Evolutionary conservation across 805 yeast species (phyloP), one percentile per base, ranked within the genome.

Genomic region (Candida ovalis): DNA sequence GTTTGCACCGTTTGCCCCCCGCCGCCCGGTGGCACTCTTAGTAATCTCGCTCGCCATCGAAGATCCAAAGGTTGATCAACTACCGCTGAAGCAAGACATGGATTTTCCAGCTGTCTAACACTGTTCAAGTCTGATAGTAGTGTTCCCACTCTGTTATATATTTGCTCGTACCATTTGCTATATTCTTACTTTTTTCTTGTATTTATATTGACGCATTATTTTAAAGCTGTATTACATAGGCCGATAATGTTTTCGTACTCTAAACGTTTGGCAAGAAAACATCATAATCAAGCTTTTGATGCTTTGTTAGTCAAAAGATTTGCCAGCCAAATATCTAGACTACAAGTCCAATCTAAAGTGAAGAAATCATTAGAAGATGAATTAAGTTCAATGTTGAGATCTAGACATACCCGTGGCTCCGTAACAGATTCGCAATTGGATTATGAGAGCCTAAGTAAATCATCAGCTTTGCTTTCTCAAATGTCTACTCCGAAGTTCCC

Each of bases 301-400:
- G 15, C 36, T 27, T 40, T 43, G 10, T 39, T 23, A 18, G 25
- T 28, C 17, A 50, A 30, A 23, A 53, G 57, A 47, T 40, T 45
- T 9, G 61, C 61, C 13, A 49, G 52, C 18, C 56, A 56, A 42
- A 37, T 58, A 22, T 49, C 60, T 19, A 47, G 51, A 38, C 42
- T 48, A 30, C 58, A 53, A 39, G 53, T 51, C n/a, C 54, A 54
- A 30, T 32, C 53, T 33, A 30, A 51, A 22, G 36, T 53, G 40
- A 49, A 35, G 38, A 50, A 51, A 41, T 43, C 54, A 10, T 25
- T 51, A 13, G 52, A 52, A 22, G 46, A 45, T 36, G 55, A 55
- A 18, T 39, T 49, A 21, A 23, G 12, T 24, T 24, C 37, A 1
- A 23, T 43, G 22, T 33, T 28, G 15, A 32, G 22, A 15, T 32